phyloP scores from a whole-genome alignment of 1,139 yeast species.

The Taphrina flavorubra region DNA sequence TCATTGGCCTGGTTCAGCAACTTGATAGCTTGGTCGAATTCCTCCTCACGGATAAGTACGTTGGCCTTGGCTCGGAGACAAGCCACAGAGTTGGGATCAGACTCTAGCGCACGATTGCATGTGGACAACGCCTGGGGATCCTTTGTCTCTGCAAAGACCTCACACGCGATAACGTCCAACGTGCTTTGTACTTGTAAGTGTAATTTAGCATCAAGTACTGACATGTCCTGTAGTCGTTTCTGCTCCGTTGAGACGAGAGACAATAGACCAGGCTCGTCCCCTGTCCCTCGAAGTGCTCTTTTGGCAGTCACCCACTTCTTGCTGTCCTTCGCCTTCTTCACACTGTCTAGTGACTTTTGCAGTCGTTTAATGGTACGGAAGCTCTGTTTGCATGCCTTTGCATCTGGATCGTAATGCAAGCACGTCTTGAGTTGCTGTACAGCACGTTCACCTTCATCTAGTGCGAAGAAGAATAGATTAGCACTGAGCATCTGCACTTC shows the following conservation, averaged over 20 bases:
- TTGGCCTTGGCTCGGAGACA: constrained; percentile 59
- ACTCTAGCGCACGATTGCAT: constrained; percentile 54
- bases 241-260: constrained; percentile 21
- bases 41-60: constrained; percentile 54
- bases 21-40: constrained; percentile 57
- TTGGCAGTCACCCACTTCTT: constrained; percentile 44
- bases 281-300: constrained; percentile 37
- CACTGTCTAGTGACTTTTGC: constrained; percentile 49
- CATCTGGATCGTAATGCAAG: constrained; percentile 72
- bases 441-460: constrained; percentile 61
- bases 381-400: constrained; percentile 59
- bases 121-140: constrained; percentile 52
- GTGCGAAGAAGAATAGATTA: constrained; percentile 59
- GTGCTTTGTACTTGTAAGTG: constrained; percentile 48
- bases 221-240: constrained; percentile 29
- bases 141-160: constrained; percentile 54
- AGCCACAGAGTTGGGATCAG: constrained; percentile 57
- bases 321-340: constrained; percentile 39
- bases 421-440: constrained; percentile 63
- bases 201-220: constrained; percentile 18
- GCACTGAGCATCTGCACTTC: constrained; percentile 50
- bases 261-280: constrained; percentile 40
- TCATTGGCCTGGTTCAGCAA: constrained; percentile 55
- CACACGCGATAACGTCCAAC: constrained; percentile 59
- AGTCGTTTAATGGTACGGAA: constrained; percentile 58